These are phyloP conservation scores for Ophiostoma himal-ulmi DNA, from an alignment of 2,329 filamentous ascomycete genomes.

Conservation along the genomic window DNA sequence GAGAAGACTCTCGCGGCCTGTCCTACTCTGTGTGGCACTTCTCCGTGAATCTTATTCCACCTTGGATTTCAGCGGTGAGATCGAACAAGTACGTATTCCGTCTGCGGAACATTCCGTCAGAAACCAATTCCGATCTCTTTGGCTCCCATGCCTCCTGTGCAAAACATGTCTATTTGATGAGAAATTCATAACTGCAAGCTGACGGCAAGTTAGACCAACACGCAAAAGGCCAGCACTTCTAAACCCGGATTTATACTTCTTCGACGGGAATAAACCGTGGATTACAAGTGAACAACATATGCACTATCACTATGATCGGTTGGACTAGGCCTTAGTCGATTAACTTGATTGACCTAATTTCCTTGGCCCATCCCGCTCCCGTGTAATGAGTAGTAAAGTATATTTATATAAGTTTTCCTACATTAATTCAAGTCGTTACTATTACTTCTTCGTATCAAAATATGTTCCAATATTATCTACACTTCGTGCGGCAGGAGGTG, in stretches of 20 bases:
- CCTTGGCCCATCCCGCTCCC: slow-evolving; percentile 2
- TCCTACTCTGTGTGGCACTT: not conserved
- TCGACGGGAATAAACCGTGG: not conserved
- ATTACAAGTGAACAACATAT: not conserved
- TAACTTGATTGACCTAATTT: not conserved
- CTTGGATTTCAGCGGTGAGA: not conserved
- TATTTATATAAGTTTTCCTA: not conserved
- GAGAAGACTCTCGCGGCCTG: not conserved
- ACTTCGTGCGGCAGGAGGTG: not conserved
- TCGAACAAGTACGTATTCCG: not conserved
- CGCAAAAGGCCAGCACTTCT: not conserved
- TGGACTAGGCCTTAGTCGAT: not conserved
- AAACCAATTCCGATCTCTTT: not conserved
- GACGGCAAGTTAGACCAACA: not conserved
- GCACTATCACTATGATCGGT: not conserved
- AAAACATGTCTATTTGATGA: not conserved
- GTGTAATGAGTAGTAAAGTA: not conserved
- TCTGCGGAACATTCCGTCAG: not conserved
- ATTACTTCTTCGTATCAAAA: not conserved
- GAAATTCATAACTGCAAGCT: not conserved
- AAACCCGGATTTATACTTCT: not conserved
- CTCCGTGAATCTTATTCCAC: not conserved
- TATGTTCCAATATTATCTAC: not conserved
- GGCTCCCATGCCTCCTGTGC: not conserved
- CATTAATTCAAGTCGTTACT: not conserved